Evolutionary conservation across 805 yeast species (phyloP).

Genomic region (Hanseniaspora nectarophila): DNA sequence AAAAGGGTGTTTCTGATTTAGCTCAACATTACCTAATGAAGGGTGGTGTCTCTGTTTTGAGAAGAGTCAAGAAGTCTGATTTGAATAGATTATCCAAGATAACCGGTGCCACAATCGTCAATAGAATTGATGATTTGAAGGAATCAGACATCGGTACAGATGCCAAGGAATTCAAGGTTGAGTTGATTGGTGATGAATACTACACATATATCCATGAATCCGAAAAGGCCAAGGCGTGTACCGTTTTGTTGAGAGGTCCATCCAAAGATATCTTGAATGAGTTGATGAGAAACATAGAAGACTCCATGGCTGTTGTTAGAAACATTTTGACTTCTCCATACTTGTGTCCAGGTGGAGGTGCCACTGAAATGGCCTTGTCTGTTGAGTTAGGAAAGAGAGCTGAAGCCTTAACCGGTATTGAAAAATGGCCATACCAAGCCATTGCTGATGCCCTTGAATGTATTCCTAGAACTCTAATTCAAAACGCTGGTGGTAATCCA

Average conservation of each 20-base stretch:
- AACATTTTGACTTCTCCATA: slow-evolving; percentile 91
- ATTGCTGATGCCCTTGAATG: slow-evolving; percentile 98
- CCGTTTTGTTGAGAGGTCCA: slow-evolving; percentile 86
- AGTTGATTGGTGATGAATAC: slow-evolving; percentile 94
- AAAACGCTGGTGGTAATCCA: slow-evolving; percentile 96
- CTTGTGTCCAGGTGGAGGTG: slow-evolving; percentile 97
- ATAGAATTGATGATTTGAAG: slow-evolving; percentile 85
- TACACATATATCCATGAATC: slow-evolving; percentile 76
- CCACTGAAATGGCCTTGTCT: slow-evolving; percentile 96
- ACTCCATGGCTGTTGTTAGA: slow-evolving; percentile 95
- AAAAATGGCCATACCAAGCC: slow-evolving; percentile 98
- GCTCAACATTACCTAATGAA: slow-evolving; percentile 93
- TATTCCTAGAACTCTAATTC: slow-evolving; percentile 92
- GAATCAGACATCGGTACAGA: slow-evolving; percentile 79
- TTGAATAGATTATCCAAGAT: slow-evolving; percentile 94
- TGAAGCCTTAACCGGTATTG: slow-evolving; percentile 82
- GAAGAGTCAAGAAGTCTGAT: slow-evolving; percentile 92
- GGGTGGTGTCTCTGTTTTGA: slow-evolving; percentile 82
- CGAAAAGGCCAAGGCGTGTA: slow-evolving; percentile 81
- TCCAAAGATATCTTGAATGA: slow-evolving; percentile 93
- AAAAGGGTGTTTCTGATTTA: slow-evolving; percentile 93
- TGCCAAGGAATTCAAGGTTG: slow-evolving; percentile 87
- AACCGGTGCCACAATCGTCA: slow-evolving; percentile 94
- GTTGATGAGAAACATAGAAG: slow-evolving; percentile 92
- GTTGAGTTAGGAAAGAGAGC: slow-evolving; percentile 83